phyloP scores from a whole-genome alignment of 129 eudicot species.

The Gnaphalium uliginosum region DNA sequence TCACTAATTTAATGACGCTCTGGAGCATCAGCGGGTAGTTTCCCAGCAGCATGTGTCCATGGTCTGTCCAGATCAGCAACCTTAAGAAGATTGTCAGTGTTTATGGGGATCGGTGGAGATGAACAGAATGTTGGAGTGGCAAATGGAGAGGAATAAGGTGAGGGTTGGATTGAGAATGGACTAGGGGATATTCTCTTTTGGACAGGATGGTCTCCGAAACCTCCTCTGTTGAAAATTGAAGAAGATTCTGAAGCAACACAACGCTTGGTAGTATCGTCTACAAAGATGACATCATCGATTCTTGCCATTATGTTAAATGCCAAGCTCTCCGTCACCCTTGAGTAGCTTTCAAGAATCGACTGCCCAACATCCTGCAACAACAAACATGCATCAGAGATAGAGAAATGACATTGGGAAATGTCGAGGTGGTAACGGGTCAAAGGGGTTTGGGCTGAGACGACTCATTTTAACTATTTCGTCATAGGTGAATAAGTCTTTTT shows the following conservation, averaged over 20 bases:
- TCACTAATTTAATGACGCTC: slow-evolving; percentile 59
- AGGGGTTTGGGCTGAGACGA: not conserved
- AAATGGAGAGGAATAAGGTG: slow-evolving; percentile 81
- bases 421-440: not conserved
- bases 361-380: slow-evolving; percentile 91
- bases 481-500: not conserved
- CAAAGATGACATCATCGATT: slow-evolving; percentile 80
- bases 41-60: slow-evolving; percentile 73
- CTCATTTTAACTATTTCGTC: not conserved
- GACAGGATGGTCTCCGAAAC: slow-evolving; percentile 64
- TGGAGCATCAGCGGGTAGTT: slow-evolving; percentile 58
- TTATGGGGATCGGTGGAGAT: slow-evolving; percentile 62
- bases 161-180: slow-evolving; percentile 78
- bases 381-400: not conserved
- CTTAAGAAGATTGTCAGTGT: slow-evolving; percentile 32
- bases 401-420: not conserved
- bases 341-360: slow-evolving; percentile 92
- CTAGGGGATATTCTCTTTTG: slow-evolving; percentile 86
- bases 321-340: slow-evolving; percentile 95
- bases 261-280: slow-evolving; percentile 66
- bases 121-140: slow-evolving; percentile 78
- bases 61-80: slow-evolving; percentile 64
- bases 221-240: slow-evolving; percentile 66
- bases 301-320: slow-evolving; percentile 97
- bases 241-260: slow-evolving; percentile 56